These are phyloP conservation scores for Actinidia arguta DNA, from an alignment of 179 eudicot species.

Conservation along the genomic window DNA sequence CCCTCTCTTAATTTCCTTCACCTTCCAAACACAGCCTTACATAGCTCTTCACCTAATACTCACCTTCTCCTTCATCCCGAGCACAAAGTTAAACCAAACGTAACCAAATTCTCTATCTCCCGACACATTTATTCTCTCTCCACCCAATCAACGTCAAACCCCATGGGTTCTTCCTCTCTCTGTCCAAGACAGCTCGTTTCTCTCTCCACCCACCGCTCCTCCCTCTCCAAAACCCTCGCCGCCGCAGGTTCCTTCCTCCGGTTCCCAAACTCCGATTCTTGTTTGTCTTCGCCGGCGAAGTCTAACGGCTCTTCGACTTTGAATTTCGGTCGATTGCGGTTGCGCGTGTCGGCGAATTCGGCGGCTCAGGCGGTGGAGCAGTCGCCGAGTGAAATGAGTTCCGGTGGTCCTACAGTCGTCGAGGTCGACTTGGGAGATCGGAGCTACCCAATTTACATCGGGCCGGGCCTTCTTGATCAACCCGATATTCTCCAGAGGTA, in stretches of 20 bases:
- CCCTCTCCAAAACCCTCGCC: slow-evolving; percentile 11
- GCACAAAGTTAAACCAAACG: neutral
- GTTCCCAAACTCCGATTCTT: slow-evolving; percentile 1
- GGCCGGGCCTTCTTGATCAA: slow-evolving; percentile 80
- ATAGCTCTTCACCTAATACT: neutral
- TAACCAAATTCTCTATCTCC: too few species aligned
- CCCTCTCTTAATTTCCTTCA: too few species aligned
- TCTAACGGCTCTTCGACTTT: slow-evolving; percentile 15
- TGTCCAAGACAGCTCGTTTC: slow-evolving; percentile 26
- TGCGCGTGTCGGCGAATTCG: slow-evolving; percentile 39
- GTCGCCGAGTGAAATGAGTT: slow-evolving; percentile 30
- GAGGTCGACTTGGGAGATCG: slow-evolving; percentile 91
- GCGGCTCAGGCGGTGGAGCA: slow-evolving; percentile 56
- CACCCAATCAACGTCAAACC: neutral
- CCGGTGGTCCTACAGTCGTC: slow-evolving; percentile 58
- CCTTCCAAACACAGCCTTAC: too few species aligned
- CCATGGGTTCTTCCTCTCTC: slow-evolving; percentile 56
- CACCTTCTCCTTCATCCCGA: neutral
- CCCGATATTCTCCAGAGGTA: slow-evolving; percentile 92
- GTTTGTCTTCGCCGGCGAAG: neutral
- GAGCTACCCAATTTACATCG: slow-evolving; percentile 96
- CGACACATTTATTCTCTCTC: neutral
- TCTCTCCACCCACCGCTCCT: slow-evolving; percentile 33
- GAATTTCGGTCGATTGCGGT: slow-evolving; percentile 21
- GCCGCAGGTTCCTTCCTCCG: slow-evolving; percentile 5